phyloP scores from a whole-genome alignment of 805 yeast species.

The Ogataea glucozyma region DNA sequence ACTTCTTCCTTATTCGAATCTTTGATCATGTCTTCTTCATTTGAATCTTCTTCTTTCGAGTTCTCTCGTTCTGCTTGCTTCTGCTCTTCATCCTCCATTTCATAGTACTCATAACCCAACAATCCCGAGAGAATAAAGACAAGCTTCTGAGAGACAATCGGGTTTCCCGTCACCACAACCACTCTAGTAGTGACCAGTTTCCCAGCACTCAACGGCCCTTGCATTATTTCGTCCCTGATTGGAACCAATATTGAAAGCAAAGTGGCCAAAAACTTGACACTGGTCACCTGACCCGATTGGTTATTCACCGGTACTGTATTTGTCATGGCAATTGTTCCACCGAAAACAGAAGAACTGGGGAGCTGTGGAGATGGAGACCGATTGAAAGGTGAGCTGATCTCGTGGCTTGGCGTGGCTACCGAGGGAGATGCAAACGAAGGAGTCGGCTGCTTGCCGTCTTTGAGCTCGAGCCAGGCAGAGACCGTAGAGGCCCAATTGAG shows the following conservation, averaged over 20 bases:
- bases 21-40: neutral
- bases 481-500: conserved; percentile 54
- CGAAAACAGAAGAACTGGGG: neutral
- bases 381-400: conserved; percentile 6
- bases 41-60: neutral
- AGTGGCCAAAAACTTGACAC: conserved; percentile 46
- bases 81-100: neutral
- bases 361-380: conserved; percentile 13
- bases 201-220: conserved; percentile 34
- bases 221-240: conserved; percentile 35
- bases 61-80: too few species aligned
- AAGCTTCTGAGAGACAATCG: conserved; percentile 55
- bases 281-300: conserved; percentile 10
- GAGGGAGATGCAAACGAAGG: neutral
- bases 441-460: conserved; percentile 40
- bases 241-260: conserved; percentile 48
- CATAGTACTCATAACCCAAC: conserved; percentile 39
- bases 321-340: too few species aligned
- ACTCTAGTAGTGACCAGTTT: conserved; percentile 40
- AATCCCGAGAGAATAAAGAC: conserved; percentile 53
- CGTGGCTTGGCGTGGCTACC: conserved; percentile 11
- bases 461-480: conserved; percentile 55
- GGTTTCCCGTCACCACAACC: conserved; percentile 56
- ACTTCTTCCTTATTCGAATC: conserved; percentile 2
- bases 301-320: too few species aligned